Percentiles rank a stretch among this genome's conserved stretches.
These are phyloP conservation scores for Pluteus cervinus DNA, from an alignment of 768 basidiomycete genomes.

Conservation along the genomic window DNA sequence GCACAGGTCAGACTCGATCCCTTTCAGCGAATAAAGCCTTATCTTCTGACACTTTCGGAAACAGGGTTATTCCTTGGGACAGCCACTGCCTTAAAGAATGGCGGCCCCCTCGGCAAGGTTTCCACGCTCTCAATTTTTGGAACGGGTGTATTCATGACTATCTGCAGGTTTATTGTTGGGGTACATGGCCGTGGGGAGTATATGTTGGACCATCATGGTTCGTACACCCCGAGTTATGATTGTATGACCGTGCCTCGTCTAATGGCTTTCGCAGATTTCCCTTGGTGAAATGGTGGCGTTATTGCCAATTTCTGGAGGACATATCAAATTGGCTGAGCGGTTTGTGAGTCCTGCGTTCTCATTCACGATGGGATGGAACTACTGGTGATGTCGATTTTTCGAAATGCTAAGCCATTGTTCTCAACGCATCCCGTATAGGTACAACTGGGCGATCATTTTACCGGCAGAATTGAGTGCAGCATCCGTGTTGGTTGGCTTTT, in stretches of 20 bases:
- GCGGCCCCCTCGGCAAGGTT: slow-evolving; percentile 67
- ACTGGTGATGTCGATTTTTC: slow-evolving; percentile 26
- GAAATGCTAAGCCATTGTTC: too few species aligned
- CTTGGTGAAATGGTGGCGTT: slow-evolving; percentile 75
- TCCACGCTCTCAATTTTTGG: not conserved
- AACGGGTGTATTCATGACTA: not conserved
- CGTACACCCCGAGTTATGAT: slow-evolving; percentile 11
- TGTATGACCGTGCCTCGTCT: not conserved
- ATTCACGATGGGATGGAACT: slow-evolving; percentile 50
- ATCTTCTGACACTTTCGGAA: not conserved
- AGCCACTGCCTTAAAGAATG: slow-evolving; percentile 37
- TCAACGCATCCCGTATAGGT: slow-evolving; percentile 30
- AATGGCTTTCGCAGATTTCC: slow-evolving; percentile 40
- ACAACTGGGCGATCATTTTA: slow-evolving; percentile 60
- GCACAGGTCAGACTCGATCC: slow-evolving; percentile 50
- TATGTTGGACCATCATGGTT: slow-evolving; percentile 73
- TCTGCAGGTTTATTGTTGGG: slow-evolving; percentile 66
- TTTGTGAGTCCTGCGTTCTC: slow-evolving; percentile 77
- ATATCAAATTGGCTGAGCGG: slow-evolving; percentile 76
- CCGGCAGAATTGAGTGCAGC: slow-evolving; percentile 74
- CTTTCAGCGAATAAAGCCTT: not conserved
- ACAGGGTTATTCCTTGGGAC: slow-evolving; percentile 68
- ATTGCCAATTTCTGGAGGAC: slow-evolving; percentile 73
- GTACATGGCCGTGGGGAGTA: slow-evolving; percentile 56
- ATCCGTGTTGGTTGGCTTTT: slow-evolving; percentile 74